phyloP scores from a whole-genome alignment of 805 yeast species.

The Blastobotrys chiropterorum region DNA sequence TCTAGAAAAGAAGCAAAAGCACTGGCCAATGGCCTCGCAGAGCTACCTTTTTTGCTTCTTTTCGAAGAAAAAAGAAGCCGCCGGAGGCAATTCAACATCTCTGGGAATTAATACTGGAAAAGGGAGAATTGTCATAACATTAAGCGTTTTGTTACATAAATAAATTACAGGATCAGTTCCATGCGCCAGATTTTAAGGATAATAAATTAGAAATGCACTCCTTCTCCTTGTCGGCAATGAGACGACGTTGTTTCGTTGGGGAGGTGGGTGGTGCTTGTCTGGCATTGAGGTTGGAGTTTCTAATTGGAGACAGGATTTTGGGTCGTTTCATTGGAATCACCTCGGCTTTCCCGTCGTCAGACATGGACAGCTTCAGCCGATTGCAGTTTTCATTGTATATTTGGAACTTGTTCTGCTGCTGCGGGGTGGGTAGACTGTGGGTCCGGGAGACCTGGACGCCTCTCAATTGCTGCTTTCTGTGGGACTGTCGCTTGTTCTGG shows the following conservation, averaged over 20 bases:
- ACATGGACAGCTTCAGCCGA: constrained; percentile 29
- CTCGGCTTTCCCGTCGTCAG: constrained; percentile 36
- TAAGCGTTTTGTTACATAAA: not conserved
- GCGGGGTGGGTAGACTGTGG: not conserved
- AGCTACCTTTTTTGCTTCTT: no score
- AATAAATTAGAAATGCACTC: constrained; percentile 33
- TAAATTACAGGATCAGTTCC: constrained; percentile 11
- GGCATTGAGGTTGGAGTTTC: not conserved
- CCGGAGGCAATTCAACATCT: no score
- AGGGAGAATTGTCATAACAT: not conserved
- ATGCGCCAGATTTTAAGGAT: constrained; percentile 28
- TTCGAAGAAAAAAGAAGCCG: no score
- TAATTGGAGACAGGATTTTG: constrained; percentile 8
- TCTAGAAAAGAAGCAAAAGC: no score
- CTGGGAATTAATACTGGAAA: no score
- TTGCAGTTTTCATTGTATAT: constrained; percentile 9
- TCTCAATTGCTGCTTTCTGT: constrained; percentile 30
- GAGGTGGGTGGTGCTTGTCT: not conserved
- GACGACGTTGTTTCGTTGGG: not conserved
- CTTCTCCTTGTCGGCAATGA: constrained; percentile 19
- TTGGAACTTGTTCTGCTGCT: not conserved
- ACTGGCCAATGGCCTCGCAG: no score
- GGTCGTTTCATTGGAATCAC: constrained; percentile 26
- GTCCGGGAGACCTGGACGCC: not conserved
- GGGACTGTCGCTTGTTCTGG: constrained; percentile 86